Percentiles rank a stretch among this genome's conserved stretches.
Conservation (phyloP, 441 rosid genomes). For the Adansonia gregorii region DNA sequence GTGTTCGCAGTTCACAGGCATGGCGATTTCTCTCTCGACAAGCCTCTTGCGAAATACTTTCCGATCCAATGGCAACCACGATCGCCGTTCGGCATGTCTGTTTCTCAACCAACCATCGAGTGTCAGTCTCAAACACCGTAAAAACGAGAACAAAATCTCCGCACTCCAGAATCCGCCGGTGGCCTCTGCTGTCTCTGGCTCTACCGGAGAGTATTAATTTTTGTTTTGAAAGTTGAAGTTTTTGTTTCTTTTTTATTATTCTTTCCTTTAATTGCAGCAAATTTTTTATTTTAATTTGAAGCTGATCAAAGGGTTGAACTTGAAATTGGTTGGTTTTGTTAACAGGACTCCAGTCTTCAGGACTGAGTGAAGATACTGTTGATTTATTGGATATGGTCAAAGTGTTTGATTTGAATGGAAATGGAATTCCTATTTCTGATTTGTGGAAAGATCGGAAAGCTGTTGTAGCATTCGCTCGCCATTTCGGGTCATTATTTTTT, state of each 20-base stretch:
- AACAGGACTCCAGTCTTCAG: constrained; percentile 46
- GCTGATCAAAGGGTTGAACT: constrained; percentile 11
- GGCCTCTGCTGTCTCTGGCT: constrained; percentile 58
- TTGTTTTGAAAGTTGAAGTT: not conserved
- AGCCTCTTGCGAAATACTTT: constrained; percentile 32
- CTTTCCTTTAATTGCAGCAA: not conserved
- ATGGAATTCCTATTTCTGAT: constrained; percentile 70
- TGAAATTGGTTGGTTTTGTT: not conserved
- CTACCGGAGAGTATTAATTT: constrained; percentile 49
- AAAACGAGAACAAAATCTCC: constrained; percentile 23
- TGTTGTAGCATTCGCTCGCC: constrained; percentile 92
- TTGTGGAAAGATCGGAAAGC: constrained; percentile 87
- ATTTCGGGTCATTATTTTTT: constrained; percentile 65
- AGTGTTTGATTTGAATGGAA: constrained; percentile 72
- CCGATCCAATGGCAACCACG: constrained; percentile 29
- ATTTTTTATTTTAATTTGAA: not conserved
- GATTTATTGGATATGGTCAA: constrained; percentile 57
- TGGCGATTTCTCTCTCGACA: constrained; percentile 56
- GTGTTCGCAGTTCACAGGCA: constrained; percentile 25
- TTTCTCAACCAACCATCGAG: constrained; percentile 18
- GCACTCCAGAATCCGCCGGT: constrained; percentile 32
- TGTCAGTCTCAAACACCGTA: constrained; percentile 28
- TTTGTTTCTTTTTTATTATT: not conserved
- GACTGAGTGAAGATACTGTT: constrained; percentile 36
- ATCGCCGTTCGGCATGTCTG: constrained; percentile 13